phyloP scores from a whole-genome alignment of 768 basidiomycete genomes.

The Tylopilus plumbeoviolaceoides region DNA sequence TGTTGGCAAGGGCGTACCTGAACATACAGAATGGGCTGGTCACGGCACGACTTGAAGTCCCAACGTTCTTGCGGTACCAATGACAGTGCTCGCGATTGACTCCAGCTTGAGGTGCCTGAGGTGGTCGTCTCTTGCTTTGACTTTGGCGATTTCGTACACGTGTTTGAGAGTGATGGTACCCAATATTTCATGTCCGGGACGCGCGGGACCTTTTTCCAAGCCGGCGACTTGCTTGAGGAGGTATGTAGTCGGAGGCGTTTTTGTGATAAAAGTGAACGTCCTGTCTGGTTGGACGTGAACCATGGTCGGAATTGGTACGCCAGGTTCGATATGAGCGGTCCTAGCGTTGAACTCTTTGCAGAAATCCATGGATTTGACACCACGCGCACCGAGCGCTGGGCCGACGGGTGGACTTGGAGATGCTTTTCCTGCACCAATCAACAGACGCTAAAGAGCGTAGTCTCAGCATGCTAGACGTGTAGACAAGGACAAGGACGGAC shows the following conservation, averaged over 20 bases:
- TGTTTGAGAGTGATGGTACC: slow-evolving; percentile 93
- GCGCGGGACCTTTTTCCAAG: slow-evolving; percentile 85
- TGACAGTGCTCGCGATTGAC: slow-evolving; percentile 80
- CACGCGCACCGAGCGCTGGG: slow-evolving; percentile 94
- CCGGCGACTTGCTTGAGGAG: slow-evolving; percentile 89
- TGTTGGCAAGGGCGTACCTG: slow-evolving; percentile 27
- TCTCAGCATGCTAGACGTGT: slow-evolving; percentile 12
- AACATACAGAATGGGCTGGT: slow-evolving; percentile 25
- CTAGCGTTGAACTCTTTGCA: slow-evolving; percentile 99
- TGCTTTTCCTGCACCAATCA: slow-evolving; percentile 91
- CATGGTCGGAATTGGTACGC: slow-evolving; percentile 85
- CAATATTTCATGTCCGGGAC: slow-evolving; percentile 71
- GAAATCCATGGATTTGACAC: slow-evolving; percentile 99
- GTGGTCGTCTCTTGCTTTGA: slow-evolving; percentile 89
- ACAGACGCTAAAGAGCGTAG: slow-evolving; percentile 55
- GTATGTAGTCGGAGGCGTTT: slow-evolving; percentile 86
- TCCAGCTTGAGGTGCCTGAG: slow-evolving; percentile 84
- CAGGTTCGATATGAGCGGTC: slow-evolving; percentile 81
- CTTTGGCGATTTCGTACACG: slow-evolving; percentile 97
- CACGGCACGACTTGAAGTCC: slow-evolving; percentile 90
- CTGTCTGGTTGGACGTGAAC: slow-evolving; percentile 95
- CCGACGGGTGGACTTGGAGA: slow-evolving; percentile 95
- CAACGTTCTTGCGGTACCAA: slow-evolving; percentile 85
- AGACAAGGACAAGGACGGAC: slow-evolving; percentile 41
- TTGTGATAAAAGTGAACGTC: slow-evolving; percentile 88